A percentile compares a stretch with the other conserved stretches of the same genome.
Evolutionary conservation across 2,329 filamentous ascomycete genomes (phyloP).

Genomic region (Proliferodiscus dingleyae): DNA sequence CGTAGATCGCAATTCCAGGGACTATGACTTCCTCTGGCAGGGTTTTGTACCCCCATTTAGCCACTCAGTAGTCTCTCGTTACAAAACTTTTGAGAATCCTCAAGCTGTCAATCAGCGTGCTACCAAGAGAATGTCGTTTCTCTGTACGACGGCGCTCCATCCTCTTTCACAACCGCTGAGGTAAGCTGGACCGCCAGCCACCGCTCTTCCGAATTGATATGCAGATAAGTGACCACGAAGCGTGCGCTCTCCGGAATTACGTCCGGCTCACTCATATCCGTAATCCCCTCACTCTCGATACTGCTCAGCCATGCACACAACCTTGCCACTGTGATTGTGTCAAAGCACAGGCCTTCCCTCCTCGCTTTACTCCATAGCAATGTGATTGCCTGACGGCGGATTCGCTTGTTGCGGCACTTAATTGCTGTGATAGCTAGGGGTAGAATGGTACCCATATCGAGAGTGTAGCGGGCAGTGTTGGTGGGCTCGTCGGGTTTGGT

Average conservation of each 20-base stretch:
- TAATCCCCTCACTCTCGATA: constrained; percentile 29
- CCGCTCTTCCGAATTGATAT: constrained; percentile 29
- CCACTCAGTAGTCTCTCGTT: no score
- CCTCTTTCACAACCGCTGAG: constrained; percentile 19
- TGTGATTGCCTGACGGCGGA: constrained; percentile 27
- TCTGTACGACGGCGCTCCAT: constrained; percentile 23
- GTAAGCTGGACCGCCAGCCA: constrained; percentile 30
- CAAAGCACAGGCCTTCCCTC: constrained; percentile 30
- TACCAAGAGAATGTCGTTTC: constrained; percentile 32
- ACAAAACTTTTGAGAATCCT: no score
- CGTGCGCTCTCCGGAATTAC: constrained; percentile 25
- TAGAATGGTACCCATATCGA: constrained; percentile 31
- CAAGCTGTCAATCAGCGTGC: background rate
- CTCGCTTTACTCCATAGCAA: constrained; percentile 30
- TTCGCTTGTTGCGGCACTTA: constrained; percentile 28
- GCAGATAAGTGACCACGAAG: constrained; percentile 27
- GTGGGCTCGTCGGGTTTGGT: constrained; percentile 27
- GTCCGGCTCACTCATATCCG: constrained; percentile 24
- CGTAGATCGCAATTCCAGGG: no score
- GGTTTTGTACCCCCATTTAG: no score
- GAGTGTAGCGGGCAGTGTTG: constrained; percentile 28
- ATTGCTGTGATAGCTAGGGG: constrained; percentile 28
- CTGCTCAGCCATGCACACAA: constrained; percentile 30
- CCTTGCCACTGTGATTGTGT: constrained; percentile 29
- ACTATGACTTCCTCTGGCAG: no score